These are phyloP conservation scores for Mycena indigotica DNA, from an alignment of 768 basidiomycete species.

Conservation along the genomic window DNA sequence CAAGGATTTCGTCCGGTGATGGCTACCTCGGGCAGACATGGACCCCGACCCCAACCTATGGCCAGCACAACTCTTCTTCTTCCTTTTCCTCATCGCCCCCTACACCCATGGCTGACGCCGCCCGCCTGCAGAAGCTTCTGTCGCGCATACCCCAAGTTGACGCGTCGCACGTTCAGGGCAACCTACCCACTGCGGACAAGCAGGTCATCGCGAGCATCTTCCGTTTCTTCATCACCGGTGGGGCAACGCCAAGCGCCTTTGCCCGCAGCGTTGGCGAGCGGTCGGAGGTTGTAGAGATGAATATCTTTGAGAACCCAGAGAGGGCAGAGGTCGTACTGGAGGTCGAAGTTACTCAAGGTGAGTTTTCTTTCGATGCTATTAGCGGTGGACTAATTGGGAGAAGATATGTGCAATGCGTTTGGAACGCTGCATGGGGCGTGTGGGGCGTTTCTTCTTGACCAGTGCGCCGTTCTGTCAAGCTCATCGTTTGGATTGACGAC, in stretches of 20 bases:
- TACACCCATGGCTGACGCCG: background rate
- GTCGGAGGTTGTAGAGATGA: background rate
- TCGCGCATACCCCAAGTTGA: background rate
- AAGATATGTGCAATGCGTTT: slow-evolving; percentile 19
- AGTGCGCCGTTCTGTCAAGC: slow-evolving; percentile 1
- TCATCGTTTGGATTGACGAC: too few relatives aligned
- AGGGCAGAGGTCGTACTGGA: background rate
- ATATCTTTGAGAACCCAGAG: background rate
- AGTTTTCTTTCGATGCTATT: background rate
- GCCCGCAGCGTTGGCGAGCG: background rate
- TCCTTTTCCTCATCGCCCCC: background rate
- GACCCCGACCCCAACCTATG: too few relatives aligned
- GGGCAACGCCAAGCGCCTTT: background rate
- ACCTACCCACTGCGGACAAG: background rate
- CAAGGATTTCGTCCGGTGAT: too few relatives aligned
- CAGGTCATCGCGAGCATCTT: background rate
- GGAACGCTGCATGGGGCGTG: slow-evolving; percentile 16
- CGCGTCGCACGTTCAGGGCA: background rate
- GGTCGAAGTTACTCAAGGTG: background rate
- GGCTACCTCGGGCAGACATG: too few relatives aligned
- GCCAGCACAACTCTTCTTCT: too few relatives aligned
- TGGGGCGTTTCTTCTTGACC: slow-evolving; percentile 15
- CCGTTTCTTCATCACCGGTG: background rate
- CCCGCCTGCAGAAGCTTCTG: background rate
- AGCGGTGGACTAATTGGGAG: background rate